Base-by-base conservation (phyloP, 768 basidiomycete species). In the Crucibulum laeve region DNA sequence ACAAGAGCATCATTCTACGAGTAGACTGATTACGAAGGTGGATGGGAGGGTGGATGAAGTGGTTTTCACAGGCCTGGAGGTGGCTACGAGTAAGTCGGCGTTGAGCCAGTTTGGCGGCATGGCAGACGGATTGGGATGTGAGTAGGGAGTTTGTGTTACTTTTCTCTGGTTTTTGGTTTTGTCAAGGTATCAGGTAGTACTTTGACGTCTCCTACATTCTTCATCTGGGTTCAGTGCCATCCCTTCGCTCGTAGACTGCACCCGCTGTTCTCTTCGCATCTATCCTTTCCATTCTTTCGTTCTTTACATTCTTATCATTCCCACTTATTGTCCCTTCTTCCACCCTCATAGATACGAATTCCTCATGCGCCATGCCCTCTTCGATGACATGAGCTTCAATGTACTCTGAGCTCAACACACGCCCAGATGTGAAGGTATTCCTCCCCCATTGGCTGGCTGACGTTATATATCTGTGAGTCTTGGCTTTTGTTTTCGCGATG, bases 51-150 rank as follows among this genome's bases (percentile, higher is more conserved):
- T 57, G 46, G 81, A 74, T 43, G 62, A 68, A n/a, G n/a, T n/a
- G 5, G 76, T 69, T 18, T 73, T 78, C 44, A 80, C 84, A 5
- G 94, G 95, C 4, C 80, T 97, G 14, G 95, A 98, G 68, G 79
- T 97, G 10, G 79, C 69, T 36, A 78, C 87, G n/a, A 84, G 81
- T 59, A 97, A 97, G 67, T 93, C 93, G 0, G 94, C 95, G 85
- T 97, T 5, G 95, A 97, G 58, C 95, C 94, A 0, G 93, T 97
- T 11, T 97, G 94, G 94, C 33, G 91, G 92, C 8, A 82, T 98
- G 1, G 95, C 95, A 0, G 87, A 90, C 51, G 73, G 95, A n/a
- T 91, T 98, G 87, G 84, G 17, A 92, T 96, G 90, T 89, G 53
- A 58, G 87, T 72, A 13, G 40, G 37, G 26, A 5, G 34, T 40